These are phyloP conservation scores for Pyronema omphalodes DNA, from an alignment of 495 filamentous ascomycete genomes.

Conservation along the genomic window DNA sequence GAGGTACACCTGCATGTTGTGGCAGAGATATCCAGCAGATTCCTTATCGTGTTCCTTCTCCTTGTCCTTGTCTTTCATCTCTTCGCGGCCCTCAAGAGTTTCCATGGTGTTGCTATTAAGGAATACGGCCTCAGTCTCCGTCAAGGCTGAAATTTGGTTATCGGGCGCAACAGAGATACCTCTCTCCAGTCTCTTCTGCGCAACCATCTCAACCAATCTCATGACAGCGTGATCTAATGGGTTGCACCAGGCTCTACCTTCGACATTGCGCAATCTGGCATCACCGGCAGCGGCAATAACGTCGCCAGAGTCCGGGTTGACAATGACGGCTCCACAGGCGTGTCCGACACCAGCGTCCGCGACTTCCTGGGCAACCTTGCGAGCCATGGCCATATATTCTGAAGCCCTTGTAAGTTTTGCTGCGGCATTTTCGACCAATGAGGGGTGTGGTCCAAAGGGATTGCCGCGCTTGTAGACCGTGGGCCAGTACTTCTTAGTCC, in stretches of 20 bases:
- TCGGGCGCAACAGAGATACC: conserved; percentile 23
- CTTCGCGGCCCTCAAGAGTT: not conserved
- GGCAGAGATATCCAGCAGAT: conserved; percentile 60
- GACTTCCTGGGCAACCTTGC: conserved; percentile 39
- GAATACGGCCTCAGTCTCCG: conserved; percentile 3
- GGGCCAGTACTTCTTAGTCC: conserved; percentile 70
- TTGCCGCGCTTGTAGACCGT: conserved; percentile 70
- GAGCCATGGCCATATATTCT: conserved; percentile 52
- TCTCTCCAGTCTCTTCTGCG: conserved; percentile 34
- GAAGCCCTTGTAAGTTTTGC: conserved; percentile 4
- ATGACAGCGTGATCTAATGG: conserved; percentile 48
- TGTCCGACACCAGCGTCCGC: conserved; percentile 41
- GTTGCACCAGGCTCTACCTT: conserved; percentile 14
- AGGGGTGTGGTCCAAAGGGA: conserved; percentile 54
- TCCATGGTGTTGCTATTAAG: conserved; percentile 11
- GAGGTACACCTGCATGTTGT: conserved; percentile 73
- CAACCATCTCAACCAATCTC: conserved; percentile 75
- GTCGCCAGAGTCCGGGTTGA: conserved; percentile 36
- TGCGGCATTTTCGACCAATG: conserved; percentile 29
- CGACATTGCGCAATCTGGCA: conserved; percentile 16
- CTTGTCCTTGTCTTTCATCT: not conserved
- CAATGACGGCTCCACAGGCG: conserved; percentile 61
- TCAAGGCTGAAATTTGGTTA: conserved; percentile 23
- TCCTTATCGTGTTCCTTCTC: conserved; percentile 1
- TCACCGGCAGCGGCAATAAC: conserved; percentile 19